Conservation (phyloP, 495 filamentous ascomycete genomes). For the Aspergillus asperescens region DNA sequence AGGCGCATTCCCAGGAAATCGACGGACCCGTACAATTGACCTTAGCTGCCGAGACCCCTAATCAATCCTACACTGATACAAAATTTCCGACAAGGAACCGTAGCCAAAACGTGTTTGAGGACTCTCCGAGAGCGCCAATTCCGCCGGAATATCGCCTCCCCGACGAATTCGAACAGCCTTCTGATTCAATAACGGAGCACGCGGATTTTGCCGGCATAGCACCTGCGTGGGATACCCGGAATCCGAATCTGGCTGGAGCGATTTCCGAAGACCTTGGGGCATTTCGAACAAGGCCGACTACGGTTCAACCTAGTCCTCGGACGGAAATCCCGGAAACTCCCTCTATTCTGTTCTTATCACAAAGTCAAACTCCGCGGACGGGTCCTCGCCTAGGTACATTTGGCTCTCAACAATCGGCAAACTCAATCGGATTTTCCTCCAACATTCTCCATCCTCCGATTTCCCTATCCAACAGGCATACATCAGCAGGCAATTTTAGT, state of each 20-base stretch:
- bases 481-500: not conserved
- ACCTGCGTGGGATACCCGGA: not conserved
- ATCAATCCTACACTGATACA: not conserved
- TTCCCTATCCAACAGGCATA: not conserved
- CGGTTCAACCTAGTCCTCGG: not conserved
- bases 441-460: not conserved
- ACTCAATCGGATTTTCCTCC: not conserved
- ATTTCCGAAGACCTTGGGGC: not conserved
- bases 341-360: not conserved
- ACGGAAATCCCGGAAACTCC: constrained; percentile 29
- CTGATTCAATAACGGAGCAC: not conserved
- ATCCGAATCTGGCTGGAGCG: not conserved
- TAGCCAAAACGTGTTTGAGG: not conserved
- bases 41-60: not conserved
- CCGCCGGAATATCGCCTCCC: constrained; percentile 17
- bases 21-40: not conserved
- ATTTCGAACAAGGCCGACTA: not conserved
- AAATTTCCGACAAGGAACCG: not conserved
- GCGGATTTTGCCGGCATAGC: not conserved
- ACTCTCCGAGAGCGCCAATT: constrained; percentile 9
- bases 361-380: constrained; percentile 1
- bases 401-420: constrained; percentile 4
- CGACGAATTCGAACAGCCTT: constrained; percentile 14
- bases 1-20: constrained; percentile 2
- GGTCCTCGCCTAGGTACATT: not conserved